Evolutionary conservation across 441 rosid species (phyloP).

Genomic region (Arabidopsis lyrata): DNA sequence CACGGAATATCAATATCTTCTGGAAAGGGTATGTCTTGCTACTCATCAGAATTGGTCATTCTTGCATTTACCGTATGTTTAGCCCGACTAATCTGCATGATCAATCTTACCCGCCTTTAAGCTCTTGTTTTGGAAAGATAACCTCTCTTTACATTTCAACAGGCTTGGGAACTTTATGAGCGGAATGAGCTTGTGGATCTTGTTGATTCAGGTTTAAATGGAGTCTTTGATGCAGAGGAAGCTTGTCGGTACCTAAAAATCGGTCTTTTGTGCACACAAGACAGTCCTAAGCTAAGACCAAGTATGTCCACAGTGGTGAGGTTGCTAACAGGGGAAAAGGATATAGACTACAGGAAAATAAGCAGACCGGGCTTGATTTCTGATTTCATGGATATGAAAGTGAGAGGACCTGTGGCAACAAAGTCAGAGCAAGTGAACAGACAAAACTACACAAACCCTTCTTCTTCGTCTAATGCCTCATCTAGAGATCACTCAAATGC

Average conservation of each 20-base stretch:
- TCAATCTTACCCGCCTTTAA: background rate
- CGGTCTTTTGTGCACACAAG: conserved; percentile 95
- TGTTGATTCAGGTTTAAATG: conserved; percentile 67
- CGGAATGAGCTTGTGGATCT: conserved; percentile 67
- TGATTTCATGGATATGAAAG: conserved; percentile 92
- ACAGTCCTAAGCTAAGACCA: conserved; percentile 83
- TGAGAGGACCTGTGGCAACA: conserved; percentile 52
- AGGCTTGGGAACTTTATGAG: conserved; percentile 90
- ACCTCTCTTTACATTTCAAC: conserved; percentile 43
- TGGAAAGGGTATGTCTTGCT: conserved; percentile 75
- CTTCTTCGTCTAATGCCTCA: conserved; percentile 50
- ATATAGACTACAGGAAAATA: conserved; percentile 53
- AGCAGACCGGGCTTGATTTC: conserved; percentile 84
- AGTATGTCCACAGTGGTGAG: conserved; percentile 81
- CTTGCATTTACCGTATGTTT: background rate
- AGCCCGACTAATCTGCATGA: background rate
- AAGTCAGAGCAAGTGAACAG: conserved; percentile 34
- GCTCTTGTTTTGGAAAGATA: conserved; percentile 29
- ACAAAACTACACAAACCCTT: conserved; percentile 36
- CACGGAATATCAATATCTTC: conserved; percentile 73
- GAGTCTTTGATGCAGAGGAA: conserved; percentile 82
- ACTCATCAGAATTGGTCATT: conserved; percentile 1
- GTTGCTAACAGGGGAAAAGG: conserved; percentile 65
- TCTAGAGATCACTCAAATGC: conserved; percentile 56
- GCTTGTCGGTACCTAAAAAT: conserved; percentile 82